phyloP scores from a whole-genome alignment of 345 rosid genomes.

The Eucalyptus polybractea region DNA sequence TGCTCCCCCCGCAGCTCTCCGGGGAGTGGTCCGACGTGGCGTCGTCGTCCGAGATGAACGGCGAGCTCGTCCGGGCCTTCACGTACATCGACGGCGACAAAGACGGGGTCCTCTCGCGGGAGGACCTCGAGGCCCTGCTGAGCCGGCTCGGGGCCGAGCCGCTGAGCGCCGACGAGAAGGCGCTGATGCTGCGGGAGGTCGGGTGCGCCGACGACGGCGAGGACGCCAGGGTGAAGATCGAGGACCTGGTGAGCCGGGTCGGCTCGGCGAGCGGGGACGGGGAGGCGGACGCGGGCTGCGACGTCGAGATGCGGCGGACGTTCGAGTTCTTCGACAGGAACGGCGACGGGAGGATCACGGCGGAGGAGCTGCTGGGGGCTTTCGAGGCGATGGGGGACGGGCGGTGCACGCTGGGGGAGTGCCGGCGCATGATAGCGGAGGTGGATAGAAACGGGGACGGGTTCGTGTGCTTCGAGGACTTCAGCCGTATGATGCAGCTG shows the following conservation, averaged over 20 bases:
- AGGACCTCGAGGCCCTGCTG: conserved; percentile 53
- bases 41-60: not conserved
- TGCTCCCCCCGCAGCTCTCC: conserved; percentile 23
- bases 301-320: conserved; percentile 51
- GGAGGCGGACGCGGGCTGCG: conserved; percentile 18
- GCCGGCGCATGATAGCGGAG: conserved; percentile 74
- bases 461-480: conserved; percentile 87
- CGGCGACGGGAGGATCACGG: conserved; percentile 82
- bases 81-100: conserved; percentile 23
- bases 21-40: conserved; percentile 34
- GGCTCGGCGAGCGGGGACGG: conserved; percentile 26
- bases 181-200: conserved; percentile 49
- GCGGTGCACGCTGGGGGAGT: conserved; percentile 71
- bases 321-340: conserved; percentile 75
- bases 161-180: conserved; percentile 46
- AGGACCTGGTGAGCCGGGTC: conserved; percentile 30
- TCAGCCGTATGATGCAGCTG: conserved; percentile 65
- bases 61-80: conserved; percentile 38
- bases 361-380: conserved; percentile 53
- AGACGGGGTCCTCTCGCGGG: conserved; percentile 51
- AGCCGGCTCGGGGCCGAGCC: conserved; percentile 39
- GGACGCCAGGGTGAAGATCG: conserved; percentile 34
- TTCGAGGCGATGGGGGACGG: conserved; percentile 54
- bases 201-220: conserved; percentile 17
- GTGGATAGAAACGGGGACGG: conserved; percentile 73